Percentiles rank a stretch among this genome's conserved stretches.
Evolutionary conservation across 1,139 yeast genomes (phyloP).

Genomic region (Martiniozyma asiatica): DNA sequence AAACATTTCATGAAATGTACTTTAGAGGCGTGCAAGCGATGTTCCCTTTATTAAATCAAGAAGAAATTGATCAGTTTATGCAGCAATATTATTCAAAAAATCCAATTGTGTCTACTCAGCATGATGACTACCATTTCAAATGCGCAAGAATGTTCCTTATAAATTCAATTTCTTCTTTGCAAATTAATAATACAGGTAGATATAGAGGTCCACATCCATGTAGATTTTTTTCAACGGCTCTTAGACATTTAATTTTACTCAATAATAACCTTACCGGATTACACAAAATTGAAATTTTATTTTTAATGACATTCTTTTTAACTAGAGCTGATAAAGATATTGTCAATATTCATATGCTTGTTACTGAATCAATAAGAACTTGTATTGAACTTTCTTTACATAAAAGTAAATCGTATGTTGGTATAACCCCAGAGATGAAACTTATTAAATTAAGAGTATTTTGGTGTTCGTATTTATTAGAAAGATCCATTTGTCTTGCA

Average conservation of each 20-base stretch:
- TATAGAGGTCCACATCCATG: constrained; percentile 38
- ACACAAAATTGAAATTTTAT: constrained; percentile 36
- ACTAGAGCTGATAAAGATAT: constrained; percentile 48
- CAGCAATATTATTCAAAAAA: constrained; percentile 28
- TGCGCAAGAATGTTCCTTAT: constrained; percentile 41
- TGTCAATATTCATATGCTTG: constrained; percentile 36
- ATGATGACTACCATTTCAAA: constrained; percentile 29
- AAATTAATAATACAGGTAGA: constrained; percentile 38
- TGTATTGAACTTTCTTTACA: constrained; percentile 29
- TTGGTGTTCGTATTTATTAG: constrained; percentile 47
- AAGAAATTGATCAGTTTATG: constrained; percentile 34
- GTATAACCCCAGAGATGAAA: constrained; percentile 16
- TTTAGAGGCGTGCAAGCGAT: constrained; percentile 40
- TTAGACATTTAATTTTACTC: constrained; percentile 39
- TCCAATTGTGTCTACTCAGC: not conserved
- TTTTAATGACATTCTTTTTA: constrained; percentile 37
- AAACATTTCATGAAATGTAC: constrained; percentile 35
- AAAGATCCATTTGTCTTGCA: constrained; percentile 43
- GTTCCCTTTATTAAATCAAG: constrained; percentile 37
- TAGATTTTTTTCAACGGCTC: constrained; percentile 40
- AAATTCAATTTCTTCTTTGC: constrained; percentile 35
- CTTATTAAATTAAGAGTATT: constrained; percentile 37
- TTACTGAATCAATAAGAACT: constrained; percentile 35
- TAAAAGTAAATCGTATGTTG: constrained; percentile 25
- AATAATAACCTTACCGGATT: constrained; percentile 25